Percentiles rank a stretch among this genome's conserved stretches.
These are phyloP conservation scores for Halophytophthora polymorphica DNA, from an alignment of 352 stramenopile genomes.

Conservation along the genomic window DNA sequence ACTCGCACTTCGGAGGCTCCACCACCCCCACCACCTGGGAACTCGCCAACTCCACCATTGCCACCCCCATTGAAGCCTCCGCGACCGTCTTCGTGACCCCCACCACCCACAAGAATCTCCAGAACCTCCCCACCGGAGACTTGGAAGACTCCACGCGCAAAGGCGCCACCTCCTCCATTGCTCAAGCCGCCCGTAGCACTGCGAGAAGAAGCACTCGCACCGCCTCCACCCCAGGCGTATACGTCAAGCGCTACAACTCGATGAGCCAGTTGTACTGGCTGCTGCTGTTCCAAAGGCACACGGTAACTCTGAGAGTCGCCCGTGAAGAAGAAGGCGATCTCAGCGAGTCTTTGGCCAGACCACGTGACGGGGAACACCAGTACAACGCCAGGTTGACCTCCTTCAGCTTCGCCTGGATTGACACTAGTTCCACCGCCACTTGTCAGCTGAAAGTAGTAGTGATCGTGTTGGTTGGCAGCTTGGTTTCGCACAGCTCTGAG, in stretches of 20 bases:
- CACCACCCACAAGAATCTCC: constrained; percentile 61
- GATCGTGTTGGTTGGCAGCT: constrained; percentile 46
- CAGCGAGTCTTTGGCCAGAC: constrained; percentile 32
- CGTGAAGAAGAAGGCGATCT: constrained; percentile 49
- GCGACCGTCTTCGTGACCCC: constrained; percentile 26
- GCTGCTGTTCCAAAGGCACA: constrained; percentile 20
- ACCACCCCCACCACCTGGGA: constrained; percentile 58
- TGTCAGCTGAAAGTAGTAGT: constrained; percentile 61
- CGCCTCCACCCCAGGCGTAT: constrained; percentile 79
- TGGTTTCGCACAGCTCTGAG: constrained; percentile 24
- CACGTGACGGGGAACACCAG: constrained; percentile 61
- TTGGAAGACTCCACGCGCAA: constrained; percentile 49
- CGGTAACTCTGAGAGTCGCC: constrained; percentile 22
- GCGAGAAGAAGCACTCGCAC: constrained; percentile 38
- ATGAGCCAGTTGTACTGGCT: constrained; percentile 5
- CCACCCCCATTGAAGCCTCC: constrained; percentile 74
- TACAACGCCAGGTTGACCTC: constrained; percentile 50
- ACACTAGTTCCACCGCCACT: constrained; percentile 34
- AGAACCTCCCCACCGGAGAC: constrained; percentile 44
- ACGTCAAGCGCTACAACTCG: constrained; percentile 61
- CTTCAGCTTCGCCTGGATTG: constrained; percentile 9
- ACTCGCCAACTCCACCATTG: constrained; percentile 48
- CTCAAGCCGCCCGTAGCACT: constrained; percentile 17
- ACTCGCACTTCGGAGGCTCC: constrained; percentile 53
- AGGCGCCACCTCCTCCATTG: constrained; percentile 71